Base-by-base conservation (phyloP, 345 rosid genomes). In the Triadica sebifera region DNA sequence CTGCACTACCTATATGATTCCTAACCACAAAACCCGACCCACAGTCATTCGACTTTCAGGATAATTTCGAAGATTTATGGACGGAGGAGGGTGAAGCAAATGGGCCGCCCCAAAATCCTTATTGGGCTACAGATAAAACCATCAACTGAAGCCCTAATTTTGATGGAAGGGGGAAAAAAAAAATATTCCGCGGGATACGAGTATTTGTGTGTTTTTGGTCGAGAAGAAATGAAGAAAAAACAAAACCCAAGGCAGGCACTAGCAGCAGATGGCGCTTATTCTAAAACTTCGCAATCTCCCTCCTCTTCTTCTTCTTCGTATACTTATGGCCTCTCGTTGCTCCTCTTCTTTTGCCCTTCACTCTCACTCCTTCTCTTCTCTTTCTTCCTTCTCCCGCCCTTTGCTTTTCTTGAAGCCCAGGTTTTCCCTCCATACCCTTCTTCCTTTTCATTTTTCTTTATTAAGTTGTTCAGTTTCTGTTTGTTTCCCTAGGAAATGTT, bases 301-400 rank as follows among this genome's bases (percentile, higher is more conserved):
- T 73, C 82, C 61, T 73, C 82, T 61, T 70, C 82, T 61, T 70
- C 69, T 81, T 17, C 89, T 84, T 52, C 68, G 56, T 5, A 10
- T 9, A 64, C 73, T 82, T 83, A 85, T 87, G 89, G 81, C 91
- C 73, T 83, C 84, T 74, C 84, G 85, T 56, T 81, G 77, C 74
- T 68, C 65, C 45, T 56, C 72, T 49, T 29, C 72, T 71, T 24
- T 72, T 50, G 47, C 60, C 20, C 4, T 65, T 41, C 74, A 53
- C 77, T 64, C 6, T 65, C 75, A 75, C 51, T 47, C n/a, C n/a
- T n/a, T n/a, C n/a, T n/a, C n/a, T n/a, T n/a, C 84, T 57, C 77
- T 61, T n/a, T 34, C 68, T 45, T 75, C 76, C 24, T 65, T 51
- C 67, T 67, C 84, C 38, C 73, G 73, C 46, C 72, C 87, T 67